Percentiles rank a stretch among this genome's conserved stretches.
These are phyloP conservation scores for Meira miltonrushii DNA, from an alignment of 1,284 basidiomycete species.

Conservation along the genomic window DNA sequence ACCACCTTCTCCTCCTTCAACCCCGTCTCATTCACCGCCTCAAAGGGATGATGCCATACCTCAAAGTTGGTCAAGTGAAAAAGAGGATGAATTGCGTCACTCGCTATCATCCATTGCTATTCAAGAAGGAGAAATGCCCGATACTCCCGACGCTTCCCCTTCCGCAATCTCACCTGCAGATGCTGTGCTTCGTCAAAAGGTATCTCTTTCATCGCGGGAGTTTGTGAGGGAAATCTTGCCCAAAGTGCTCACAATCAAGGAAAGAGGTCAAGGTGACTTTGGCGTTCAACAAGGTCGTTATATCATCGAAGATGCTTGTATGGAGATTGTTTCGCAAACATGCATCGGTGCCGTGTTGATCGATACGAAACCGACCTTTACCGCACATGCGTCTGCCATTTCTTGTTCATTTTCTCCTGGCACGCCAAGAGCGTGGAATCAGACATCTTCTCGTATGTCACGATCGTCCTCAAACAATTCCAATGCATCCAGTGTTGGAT, in stretches of 20 bases:
- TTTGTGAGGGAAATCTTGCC: not conserved
- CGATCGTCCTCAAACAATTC: not conserved
- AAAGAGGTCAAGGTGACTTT: not conserved
- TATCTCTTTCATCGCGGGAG: not conserved
- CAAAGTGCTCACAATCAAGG: not conserved
- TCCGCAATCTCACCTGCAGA: constrained; percentile 4
- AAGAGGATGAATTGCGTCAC: not conserved
- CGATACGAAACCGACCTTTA: constrained; percentile 1
- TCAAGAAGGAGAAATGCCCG: not conserved
- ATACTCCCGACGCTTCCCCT: constrained; percentile 2
- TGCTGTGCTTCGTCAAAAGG: not conserved
- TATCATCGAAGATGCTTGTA: constrained; percentile 5
- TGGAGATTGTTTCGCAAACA: constrained; percentile 3
- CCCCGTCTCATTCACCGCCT: not conserved
- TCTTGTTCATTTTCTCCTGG: not conserved
- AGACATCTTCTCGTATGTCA: not conserved
- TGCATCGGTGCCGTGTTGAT: constrained; percentile 9
- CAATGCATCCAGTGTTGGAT: too few species aligned
- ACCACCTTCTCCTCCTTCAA: constrained; percentile 7
- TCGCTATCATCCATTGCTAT: not conserved
- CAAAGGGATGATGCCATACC: not conserved
- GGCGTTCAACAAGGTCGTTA: not conserved
- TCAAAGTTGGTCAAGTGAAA: not conserved
- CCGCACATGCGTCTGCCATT: not conserved
- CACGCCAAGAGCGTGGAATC: not conserved